phyloP scores from a whole-genome alignment of 2,329 filamentous ascomycete genomes.

The Neofusicoccum cordaticola region DNA sequence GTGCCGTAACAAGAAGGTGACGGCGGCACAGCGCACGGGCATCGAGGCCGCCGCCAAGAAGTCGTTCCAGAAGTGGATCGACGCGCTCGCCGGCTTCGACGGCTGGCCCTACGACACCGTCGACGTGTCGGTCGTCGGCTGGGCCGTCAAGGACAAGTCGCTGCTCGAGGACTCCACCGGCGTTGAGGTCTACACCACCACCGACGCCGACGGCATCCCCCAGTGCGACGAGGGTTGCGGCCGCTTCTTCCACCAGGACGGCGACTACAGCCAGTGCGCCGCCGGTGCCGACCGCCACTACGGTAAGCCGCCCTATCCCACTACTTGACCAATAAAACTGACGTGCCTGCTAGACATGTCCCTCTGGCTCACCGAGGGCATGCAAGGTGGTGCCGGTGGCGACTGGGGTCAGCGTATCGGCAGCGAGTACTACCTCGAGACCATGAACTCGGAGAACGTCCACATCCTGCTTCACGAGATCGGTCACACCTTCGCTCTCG shows the following conservation, averaged over 20 bases:
- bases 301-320: slow-evolving; percentile 15
- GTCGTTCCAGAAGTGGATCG: slow-evolving; percentile 43
- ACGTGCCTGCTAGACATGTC: slow-evolving; percentile 34
- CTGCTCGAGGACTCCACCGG: slow-evolving; percentile 38
- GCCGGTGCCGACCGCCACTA: slow-evolving; percentile 43
- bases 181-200: slow-evolving; percentile 44
- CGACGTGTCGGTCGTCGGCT: slow-evolving; percentile 44
- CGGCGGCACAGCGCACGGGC: slow-evolving; percentile 39
- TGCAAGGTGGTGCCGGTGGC: slow-evolving; percentile 45
- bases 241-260: slow-evolving; percentile 46
- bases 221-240: slow-evolving; percentile 44
- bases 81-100: slow-evolving; percentile 45
- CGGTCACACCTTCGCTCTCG: slow-evolving; percentile 1
- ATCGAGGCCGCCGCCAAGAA: slow-evolving; percentile 36
- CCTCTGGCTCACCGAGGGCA: slow-evolving; percentile 49
- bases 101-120: slow-evolving; percentile 44
- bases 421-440: slow-evolving; percentile 44
- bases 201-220: slow-evolving; percentile 40
- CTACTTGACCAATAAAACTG: neutral
- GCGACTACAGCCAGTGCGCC: slow-evolving; percentile 42
- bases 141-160: slow-evolving; percentile 40
- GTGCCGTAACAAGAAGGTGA: no score
- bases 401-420: slow-evolving; percentile 50
- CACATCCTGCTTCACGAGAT: slow-evolving; percentile 48
- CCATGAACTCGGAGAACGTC: slow-evolving; percentile 36